These are phyloP conservation scores for Colletotrichum noveboracense DNA, from an alignment of 2,329 filamentous ascomycete species.

Conservation along the genomic window DNA sequence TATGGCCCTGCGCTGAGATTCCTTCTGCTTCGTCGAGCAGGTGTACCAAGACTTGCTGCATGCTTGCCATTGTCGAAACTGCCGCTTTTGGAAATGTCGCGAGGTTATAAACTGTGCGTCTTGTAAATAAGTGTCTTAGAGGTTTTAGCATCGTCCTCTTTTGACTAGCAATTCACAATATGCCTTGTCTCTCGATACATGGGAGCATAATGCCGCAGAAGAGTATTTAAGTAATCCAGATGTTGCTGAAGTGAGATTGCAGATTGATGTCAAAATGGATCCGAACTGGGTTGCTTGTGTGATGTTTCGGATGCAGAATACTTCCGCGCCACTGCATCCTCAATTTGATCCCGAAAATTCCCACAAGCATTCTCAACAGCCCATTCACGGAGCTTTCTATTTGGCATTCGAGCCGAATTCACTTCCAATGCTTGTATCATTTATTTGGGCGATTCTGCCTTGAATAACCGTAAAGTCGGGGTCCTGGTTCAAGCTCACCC, in stretches of 20 bases:
- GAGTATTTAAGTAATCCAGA: background rate
- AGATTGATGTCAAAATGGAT: background rate
- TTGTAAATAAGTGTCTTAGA: background rate
- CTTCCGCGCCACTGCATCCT: background rate
- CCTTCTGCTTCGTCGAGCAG: background rate
- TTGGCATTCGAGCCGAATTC: background rate
- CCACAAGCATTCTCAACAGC: background rate
- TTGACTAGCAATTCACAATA: background rate
- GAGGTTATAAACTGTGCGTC: background rate
- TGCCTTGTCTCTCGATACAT: background rate
- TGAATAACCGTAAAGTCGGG: background rate
- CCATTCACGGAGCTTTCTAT: background rate
- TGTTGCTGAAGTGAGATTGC: background rate
- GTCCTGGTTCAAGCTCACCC: background rate
- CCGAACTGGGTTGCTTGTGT: background rate
- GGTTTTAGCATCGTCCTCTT: background rate
- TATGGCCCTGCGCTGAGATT: background rate
- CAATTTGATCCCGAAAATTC: background rate
- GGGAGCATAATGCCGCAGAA: background rate
- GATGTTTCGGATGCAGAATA: background rate
- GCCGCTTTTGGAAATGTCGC: background rate
- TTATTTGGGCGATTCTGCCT: background rate
- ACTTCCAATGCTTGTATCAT: background rate
- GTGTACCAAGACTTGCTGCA: background rate
- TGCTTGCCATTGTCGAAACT: background rate